phyloP scores from a whole-genome alignment of 1,284 basidiomycete genomes.

The Rhodotorula sp. region DNA sequence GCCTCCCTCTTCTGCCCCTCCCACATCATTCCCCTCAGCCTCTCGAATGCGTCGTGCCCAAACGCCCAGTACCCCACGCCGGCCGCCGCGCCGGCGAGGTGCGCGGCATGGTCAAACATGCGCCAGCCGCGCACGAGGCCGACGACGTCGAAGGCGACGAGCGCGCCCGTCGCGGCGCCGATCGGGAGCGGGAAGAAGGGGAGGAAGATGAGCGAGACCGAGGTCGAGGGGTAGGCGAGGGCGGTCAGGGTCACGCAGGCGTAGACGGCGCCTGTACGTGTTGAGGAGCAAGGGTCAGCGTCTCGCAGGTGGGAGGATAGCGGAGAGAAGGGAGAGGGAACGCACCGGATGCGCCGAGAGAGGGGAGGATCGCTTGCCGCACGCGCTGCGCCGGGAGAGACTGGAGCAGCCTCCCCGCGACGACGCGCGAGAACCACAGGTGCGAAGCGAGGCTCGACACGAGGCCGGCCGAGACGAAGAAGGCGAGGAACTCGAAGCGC shows the following conservation, averaged over 20 bases:
- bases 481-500: slow-evolving; percentile 39
- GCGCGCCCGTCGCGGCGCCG: slow-evolving; percentile 15
- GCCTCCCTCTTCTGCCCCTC: not conserved
- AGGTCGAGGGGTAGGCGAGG: slow-evolving; percentile 41
- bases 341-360: slow-evolving; percentile 38
- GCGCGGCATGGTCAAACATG: slow-evolving; percentile 45
- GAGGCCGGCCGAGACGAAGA: slow-evolving; percentile 38
- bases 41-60: slow-evolving; percentile 33
- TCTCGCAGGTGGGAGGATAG: not conserved
- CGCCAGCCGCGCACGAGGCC: slow-evolving; percentile 44
- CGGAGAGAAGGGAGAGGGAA: not conserved
- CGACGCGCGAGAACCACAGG: slow-evolving; percentile 22
- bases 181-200: slow-evolving; percentile 45
- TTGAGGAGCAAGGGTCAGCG: not conserved
- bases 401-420: slow-evolving; percentile 12
- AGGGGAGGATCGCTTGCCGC: slow-evolving; percentile 19
- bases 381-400: not conserved
- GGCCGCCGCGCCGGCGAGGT: slow-evolving; percentile 39
- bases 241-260: slow-evolving; percentile 42
- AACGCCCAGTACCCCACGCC: slow-evolving; percentile 22
- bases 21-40: slow-evolving; percentile 6
- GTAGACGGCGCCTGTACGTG: slow-evolving; percentile 41
- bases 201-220: slow-evolving; percentile 44
- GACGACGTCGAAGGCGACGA: slow-evolving; percentile 39
- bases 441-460: slow-evolving; percentile 29